Evolutionary conservation across 2,329 filamentous ascomycete genomes (phyloP), one percentile per base, ranked within the genome.

Genomic region (Curvularia eragrostidis): DNA sequence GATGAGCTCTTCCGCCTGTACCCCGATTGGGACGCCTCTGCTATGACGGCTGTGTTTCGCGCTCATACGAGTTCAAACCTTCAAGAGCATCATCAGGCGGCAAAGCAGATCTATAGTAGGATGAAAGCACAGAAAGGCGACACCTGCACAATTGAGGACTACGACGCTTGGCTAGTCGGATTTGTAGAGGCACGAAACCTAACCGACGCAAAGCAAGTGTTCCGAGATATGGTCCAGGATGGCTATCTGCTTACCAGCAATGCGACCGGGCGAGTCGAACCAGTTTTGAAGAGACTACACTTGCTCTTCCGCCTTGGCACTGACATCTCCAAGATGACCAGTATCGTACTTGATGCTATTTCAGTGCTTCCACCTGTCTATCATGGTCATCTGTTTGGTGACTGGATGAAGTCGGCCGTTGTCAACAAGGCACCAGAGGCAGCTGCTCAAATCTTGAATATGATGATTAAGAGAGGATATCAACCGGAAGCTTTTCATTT

Each of bases 321-420:
- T 2, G 62, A 74, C 18, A 71, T 75, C 21, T 60, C 63, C 15
- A 64, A 65, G 28, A 71, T 71, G 63, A 74, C 67, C 4, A 68
- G 56, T 36, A 69, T 75, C 38, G 68, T 62, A 13, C 62, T 75
- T 13, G 53, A 79, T 9, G 80, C 80, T 2, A 70, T 89, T 24
- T 80, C 81, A 4, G 71, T 80, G 26, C 70, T 89, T 19, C 87
- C 87, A 4, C 79, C 82, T 44, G 48, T 55, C 7, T 76, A 75
- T 48, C 95, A 96, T 75, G 88, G 89, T 62, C 94, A 92, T 76
- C 91, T 97, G 76, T 90, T 93, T 64, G 90, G 89, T 32, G 93
- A 91, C 68, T 97, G 93, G 93, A 84, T 96, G 70, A 94, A 94
- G 76, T 87, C 90, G 48, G 84, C 96, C 8, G 90, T 96, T 54